phyloP scores from a whole-genome alignment of 495 filamentous ascomycete species.

The Neurospora sp. region DNA sequence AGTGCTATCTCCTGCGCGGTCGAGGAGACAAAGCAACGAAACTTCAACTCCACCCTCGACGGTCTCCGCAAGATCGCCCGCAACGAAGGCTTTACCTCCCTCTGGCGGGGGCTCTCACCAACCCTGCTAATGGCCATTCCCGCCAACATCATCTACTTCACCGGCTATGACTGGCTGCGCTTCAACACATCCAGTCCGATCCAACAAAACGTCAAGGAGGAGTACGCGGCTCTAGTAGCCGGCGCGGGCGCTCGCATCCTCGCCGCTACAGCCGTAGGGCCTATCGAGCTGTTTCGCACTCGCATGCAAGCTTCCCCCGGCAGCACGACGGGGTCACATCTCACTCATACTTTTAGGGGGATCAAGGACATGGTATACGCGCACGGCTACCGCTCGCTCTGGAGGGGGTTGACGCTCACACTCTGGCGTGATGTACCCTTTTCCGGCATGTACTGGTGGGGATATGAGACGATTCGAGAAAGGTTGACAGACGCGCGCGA shows the following conservation, averaged over 20 bases:
- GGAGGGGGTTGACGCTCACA: conserved; percentile 86
- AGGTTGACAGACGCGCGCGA: conserved; percentile 53
- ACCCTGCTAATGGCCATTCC: conserved; percentile 92
- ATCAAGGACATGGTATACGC: conserved; percentile 66
- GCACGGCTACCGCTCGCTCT: conserved; percentile 72
- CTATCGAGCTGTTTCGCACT: conserved; percentile 92
- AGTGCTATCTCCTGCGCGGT: conserved; percentile 62
- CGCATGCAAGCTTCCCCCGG: conserved; percentile 75
- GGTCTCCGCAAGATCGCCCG: conserved; percentile 92
- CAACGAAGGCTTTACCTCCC: conserved; percentile 75
- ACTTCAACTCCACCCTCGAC: conserved; percentile 86
- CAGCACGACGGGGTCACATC: conserved; percentile 38
- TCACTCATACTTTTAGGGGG: conserved; percentile 64
- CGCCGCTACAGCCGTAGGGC: conserved; percentile 75
- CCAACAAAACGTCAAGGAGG: conserved; percentile 46
- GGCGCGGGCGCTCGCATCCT: conserved; percentile 67
- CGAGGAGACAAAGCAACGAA: conserved; percentile 70
- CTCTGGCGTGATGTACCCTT: conserved; percentile 97
- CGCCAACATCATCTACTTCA: conserved; percentile 96
- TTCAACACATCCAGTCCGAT: conserved; percentile 60
- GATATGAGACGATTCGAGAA: conserved; percentile 75
- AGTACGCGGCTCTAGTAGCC: conserved; percentile 69
- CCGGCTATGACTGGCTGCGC: conserved; percentile 93
- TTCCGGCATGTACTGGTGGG: conserved; percentile 95
- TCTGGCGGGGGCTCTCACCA: conserved; percentile 89